A percentile compares a stretch with the other conserved stretches of the same genome.
Conservation (phyloP, 495 filamentous ascomycete genomes). For the Xylaria venustula region DNA sequence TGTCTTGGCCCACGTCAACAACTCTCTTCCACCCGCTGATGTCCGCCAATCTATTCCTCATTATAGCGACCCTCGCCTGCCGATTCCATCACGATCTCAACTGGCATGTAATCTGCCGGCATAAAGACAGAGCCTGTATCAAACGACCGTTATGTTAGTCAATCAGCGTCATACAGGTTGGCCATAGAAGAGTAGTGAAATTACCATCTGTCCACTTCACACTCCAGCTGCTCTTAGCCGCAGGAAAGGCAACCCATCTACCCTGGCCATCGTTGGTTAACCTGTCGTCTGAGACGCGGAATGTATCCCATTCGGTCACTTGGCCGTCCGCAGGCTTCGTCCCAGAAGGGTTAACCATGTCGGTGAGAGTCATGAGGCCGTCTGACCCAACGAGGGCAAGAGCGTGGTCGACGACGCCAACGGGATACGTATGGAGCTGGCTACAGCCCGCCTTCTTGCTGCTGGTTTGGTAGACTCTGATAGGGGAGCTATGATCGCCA, state of each 20-base stretch:
- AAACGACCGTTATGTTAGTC: constrained; percentile 1
- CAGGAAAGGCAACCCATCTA: constrained; percentile 37
- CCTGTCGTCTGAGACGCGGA: constrained; percentile 26
- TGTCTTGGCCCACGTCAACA: constrained; percentile 3
- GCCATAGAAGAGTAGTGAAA: constrained; percentile 3
- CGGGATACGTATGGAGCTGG: constrained; percentile 37
- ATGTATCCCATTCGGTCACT: constrained; percentile 33
- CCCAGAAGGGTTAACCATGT: constrained; percentile 34
- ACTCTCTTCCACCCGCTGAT: not conserved
- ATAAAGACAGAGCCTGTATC: constrained; percentile 30
- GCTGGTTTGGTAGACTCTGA: constrained; percentile 23
- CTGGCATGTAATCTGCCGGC: constrained; percentile 35
- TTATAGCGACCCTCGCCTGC: constrained; percentile 29
- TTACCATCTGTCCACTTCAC: constrained; percentile 41
- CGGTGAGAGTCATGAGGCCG: constrained; percentile 33
- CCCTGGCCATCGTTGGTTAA: constrained; percentile 30
- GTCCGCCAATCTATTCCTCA: constrained; percentile 12
- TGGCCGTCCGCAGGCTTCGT: constrained; percentile 26
- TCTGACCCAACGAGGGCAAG: constrained; percentile 35
- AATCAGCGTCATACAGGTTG: not conserved
- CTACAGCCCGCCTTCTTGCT: constrained; percentile 21
- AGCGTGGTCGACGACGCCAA: constrained; percentile 29
- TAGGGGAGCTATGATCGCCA: constrained; percentile 9
- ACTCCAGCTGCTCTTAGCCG: constrained; percentile 23
- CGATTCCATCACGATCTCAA: constrained; percentile 33